Evolutionary conservation across 2,329 filamentous ascomycete genomes (phyloP), one percentile per base, ranked within the genome.

Genomic region (Xylaria sp.): DNA sequence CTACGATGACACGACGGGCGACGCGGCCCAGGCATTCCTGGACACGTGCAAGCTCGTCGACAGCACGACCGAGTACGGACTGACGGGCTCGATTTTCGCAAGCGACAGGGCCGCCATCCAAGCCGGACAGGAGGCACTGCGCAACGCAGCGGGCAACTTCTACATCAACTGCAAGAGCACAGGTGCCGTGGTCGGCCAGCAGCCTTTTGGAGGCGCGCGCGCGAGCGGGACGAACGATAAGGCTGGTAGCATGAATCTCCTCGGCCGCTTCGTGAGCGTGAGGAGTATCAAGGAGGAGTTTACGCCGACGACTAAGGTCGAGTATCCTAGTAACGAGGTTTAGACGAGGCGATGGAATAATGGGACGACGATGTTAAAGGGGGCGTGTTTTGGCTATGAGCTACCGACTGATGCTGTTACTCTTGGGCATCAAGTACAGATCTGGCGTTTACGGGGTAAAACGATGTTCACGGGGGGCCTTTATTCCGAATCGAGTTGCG

Each of bases 101-200:
- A 81, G 85, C 65, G 91, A 94, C 80, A 84, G 92, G 49, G 81
- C 85, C 56, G 90, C 86, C 15, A 82, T 94, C 68, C 86, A 90
- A 28, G 85, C 85, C 65, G 92, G 92, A 0, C 92, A 94, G 80
- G 88, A 94, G 74, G 86, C 85, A 69, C 84, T 95, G 62, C 85
- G 91, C 72, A 89, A 94, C 78, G 84, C 90, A 0, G 92, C 92
- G 0, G 92, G 92, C 51, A 95, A 95, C 84, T 94, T 94, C 79
- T 95, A 95, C 83, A 86, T 95, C 82, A 95, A 94, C 83, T 92
- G 90, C 84, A 94, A 94, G 87, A 91, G 88, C 80, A 92, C 90
- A 1, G 91, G 90, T 48, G 90, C 90, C 18, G 89, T 93, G 28
- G 90, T 92, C 8, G 90, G 90, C 15, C 91, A 92, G 82, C 90